These are phyloP conservation scores for Russula virescens DNA, from an alignment of 768 basidiomycete genomes.

Conservation along the genomic window DNA sequence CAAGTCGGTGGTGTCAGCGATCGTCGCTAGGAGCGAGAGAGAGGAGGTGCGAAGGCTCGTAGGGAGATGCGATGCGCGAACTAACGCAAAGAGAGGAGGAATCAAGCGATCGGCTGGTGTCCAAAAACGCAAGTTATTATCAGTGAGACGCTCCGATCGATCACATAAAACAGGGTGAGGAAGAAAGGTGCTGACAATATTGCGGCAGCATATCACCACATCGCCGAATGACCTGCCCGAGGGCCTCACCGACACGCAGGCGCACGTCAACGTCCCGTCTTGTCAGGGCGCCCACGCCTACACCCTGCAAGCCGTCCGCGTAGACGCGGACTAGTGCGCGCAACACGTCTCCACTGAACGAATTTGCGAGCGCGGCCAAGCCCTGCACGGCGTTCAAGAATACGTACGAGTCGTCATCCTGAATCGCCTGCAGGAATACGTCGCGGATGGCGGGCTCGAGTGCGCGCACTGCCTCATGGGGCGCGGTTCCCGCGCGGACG, in stretches of 20 bases:
- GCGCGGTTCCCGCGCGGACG: constrained; percentile 28
- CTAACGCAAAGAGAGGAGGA: constrained; percentile 60
- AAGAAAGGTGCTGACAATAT: constrained; percentile 73
- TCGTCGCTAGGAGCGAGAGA: constrained; percentile 66
- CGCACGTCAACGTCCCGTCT: constrained; percentile 54
- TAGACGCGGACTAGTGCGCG: constrained; percentile 44
- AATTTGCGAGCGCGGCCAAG: constrained; percentile 77
- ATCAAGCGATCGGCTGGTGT: constrained; percentile 60
- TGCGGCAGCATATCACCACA: constrained; percentile 62
- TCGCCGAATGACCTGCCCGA: constrained; percentile 68
- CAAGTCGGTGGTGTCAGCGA: constrained; percentile 33
- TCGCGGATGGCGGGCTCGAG: constrained; percentile 79
- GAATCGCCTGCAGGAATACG: constrained; percentile 77
- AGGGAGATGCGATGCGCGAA: constrained; percentile 57
- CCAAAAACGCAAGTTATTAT: constrained; percentile 23
- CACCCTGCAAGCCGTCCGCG: constrained; percentile 27
- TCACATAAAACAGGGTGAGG: background rate
- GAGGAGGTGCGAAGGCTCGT: constrained; percentile 67
- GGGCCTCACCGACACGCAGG: constrained; percentile 78
- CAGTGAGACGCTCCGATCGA: constrained; percentile 19
- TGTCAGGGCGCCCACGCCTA: too few species aligned
- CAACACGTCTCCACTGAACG: constrained; percentile 68
- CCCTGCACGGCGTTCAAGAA: constrained; percentile 92
- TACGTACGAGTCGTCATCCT: constrained; percentile 94
- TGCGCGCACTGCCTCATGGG: constrained; percentile 45